Evolutionary conservation across 208 protist genomes (phyloP).

Genomic region (Dictyostelium gargantuum): DNA sequence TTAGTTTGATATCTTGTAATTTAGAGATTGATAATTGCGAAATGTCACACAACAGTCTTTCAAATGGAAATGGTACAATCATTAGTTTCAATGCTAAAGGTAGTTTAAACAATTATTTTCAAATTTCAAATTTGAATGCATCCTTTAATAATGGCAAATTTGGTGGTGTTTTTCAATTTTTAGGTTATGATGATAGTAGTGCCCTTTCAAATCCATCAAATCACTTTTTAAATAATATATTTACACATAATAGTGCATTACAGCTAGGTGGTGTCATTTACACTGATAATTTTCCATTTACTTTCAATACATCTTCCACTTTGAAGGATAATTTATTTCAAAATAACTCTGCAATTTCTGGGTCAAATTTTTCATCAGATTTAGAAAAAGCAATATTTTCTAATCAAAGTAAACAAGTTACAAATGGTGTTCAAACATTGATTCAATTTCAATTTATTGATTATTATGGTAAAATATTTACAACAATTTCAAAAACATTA

Average conservation of each 20-base stretch:
- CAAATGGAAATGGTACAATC: neutral
- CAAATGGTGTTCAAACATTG: neutral
- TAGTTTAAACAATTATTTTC: neutral
- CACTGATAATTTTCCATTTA: neutral
- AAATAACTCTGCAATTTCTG: neutral
- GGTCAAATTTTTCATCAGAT: neutral
- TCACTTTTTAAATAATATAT: neutral
- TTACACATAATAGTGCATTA: neutral
- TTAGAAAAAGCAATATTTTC: neutral
- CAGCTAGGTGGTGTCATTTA: neutral
- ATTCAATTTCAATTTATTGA: neutral
- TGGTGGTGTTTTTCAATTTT: neutral
- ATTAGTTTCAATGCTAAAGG: neutral
- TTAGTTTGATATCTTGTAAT: neutral
- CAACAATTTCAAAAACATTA: neutral
- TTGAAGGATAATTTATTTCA: neutral
- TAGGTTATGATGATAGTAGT: neutral
- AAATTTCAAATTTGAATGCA: neutral
- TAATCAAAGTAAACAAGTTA: neutral
- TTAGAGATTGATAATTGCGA: neutral
- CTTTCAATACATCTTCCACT: neutral
- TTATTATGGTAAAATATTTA: neutral
- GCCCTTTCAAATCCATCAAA: neutral
- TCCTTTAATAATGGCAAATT: neutral
- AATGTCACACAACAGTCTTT: neutral